phyloP scores from a whole-genome alignment of 2,329 filamentous ascomycete species.

The Exophiala sp. region DNA sequence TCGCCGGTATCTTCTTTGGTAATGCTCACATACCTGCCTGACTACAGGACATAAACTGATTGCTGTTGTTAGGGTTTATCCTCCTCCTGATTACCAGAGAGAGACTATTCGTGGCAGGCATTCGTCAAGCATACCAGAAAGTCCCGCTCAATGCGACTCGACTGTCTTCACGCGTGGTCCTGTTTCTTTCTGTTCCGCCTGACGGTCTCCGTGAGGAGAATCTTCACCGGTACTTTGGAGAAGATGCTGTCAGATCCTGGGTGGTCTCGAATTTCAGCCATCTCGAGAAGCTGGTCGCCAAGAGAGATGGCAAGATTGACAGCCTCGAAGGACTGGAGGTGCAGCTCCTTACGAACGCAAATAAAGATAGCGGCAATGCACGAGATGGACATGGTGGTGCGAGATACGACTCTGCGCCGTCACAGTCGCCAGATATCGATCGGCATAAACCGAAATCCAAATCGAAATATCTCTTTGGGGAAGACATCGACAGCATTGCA shows the following conservation, averaged over 20 bases:
- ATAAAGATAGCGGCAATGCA: slow-evolving; percentile 34
- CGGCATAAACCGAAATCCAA: slow-evolving; percentile 63
- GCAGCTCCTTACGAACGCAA: slow-evolving; percentile 72
- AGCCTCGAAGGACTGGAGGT: slow-evolving; percentile 82
- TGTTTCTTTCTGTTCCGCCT: slow-evolving; percentile 78
- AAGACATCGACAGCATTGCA: slow-evolving; percentile 35
- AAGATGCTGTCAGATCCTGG: slow-evolving; percentile 69
- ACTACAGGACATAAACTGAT: neutral
- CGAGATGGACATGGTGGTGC: slow-evolving; percentile 1
- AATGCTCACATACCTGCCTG: slow-evolving; percentile 22
- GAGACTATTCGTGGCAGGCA: slow-evolving; percentile 80
- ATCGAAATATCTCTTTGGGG: slow-evolving; percentile 61
- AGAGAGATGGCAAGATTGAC: slow-evolving; percentile 71
- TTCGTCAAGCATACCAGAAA: slow-evolving; percentile 85
- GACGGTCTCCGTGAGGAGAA: slow-evolving; percentile 68
- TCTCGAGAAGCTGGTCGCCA: slow-evolving; percentile 70
- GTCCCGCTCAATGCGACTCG: slow-evolving; percentile 75
- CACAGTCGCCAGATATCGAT: neutral
- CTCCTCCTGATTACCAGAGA: slow-evolving; percentile 83
- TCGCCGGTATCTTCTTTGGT: slow-evolving; percentile 75
- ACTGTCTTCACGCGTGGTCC: slow-evolving; percentile 79
- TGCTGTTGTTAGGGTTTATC: slow-evolving; percentile 56
- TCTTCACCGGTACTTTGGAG: slow-evolving; percentile 73
- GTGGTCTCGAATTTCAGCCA: slow-evolving; percentile 71
- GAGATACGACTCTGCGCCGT: neutral